phyloP scores from a whole-genome alignment of 176 grass and related monocot genomes.

The Aegilops tauschii region DNA sequence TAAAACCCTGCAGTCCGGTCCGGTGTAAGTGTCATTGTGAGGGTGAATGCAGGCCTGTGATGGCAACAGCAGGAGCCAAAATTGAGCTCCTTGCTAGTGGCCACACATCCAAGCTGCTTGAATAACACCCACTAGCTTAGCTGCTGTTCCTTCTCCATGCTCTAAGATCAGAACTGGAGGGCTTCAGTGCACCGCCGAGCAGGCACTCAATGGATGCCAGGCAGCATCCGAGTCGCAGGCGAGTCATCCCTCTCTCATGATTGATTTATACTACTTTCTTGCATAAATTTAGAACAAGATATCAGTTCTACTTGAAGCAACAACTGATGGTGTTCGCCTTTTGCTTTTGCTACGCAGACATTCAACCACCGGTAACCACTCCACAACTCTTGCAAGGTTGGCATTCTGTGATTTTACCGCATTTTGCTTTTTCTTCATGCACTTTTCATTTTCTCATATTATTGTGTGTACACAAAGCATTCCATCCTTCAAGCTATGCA shows the following conservation, averaged over 20 bases:
- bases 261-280: not conserved
- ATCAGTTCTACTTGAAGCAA: not conserved
- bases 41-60: not conserved
- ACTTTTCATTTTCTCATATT: no score
- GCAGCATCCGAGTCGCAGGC: conserved; percentile 45
- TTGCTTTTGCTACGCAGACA: not conserved
- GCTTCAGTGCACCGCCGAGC: conserved; percentile 18
- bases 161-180: conserved; percentile 22
- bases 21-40: not conserved
- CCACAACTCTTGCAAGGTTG: no score
- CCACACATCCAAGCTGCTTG: not conserved
- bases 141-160: not conserved
- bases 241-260: not conserved
- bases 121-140: conserved; percentile 25
- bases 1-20: not conserved
- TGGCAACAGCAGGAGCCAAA: conserved; percentile 21
- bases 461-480: no score
- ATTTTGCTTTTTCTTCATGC: no score
- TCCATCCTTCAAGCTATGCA: not conserved
- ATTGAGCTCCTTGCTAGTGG: not conserved
- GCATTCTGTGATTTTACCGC: no score
- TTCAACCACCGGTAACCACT: not conserved
- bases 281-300: not conserved
- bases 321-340: no score
- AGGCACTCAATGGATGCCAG: conserved; percentile 35